A percentile compares a stretch with the other conserved stretches of the same genome.
phyloP scores from a whole-genome alignment of 2,329 filamentous ascomycete genomes.

The Xylariaceae sp. region DNA sequence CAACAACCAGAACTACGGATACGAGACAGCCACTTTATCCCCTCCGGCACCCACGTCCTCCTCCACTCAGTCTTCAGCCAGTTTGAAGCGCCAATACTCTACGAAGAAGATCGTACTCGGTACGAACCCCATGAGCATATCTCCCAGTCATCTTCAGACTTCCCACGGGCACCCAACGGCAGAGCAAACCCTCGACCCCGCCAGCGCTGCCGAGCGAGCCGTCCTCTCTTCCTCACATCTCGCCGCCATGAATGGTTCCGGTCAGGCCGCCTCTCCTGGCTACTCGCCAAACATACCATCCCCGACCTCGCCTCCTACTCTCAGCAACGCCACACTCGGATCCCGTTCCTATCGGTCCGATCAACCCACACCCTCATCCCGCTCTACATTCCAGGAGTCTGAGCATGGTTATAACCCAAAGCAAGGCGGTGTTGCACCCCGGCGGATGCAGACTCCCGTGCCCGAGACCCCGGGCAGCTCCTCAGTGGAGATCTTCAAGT shows the following conservation, averaged over 20 bases:
- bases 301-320: slow-evolving; percentile 62
- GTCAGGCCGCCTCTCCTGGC: slow-evolving; percentile 50
- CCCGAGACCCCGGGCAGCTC: slow-evolving; percentile 58
- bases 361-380: slow-evolving; percentile 50
- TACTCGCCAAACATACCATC: slow-evolving; percentile 67
- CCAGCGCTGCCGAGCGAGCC: slow-evolving; percentile 63
- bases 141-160: slow-evolving; percentile 68
- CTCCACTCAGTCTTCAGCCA: slow-evolving; percentile 47
- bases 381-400: slow-evolving; percentile 52
- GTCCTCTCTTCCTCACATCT: slow-evolving; percentile 66
- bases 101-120: slow-evolving; percentile 73
- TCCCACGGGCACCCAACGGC: slow-evolving; percentile 62
- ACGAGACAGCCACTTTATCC: slow-evolving; percentile 49
- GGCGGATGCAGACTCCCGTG: slow-evolving; percentile 58
- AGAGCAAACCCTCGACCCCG: slow-evolving; percentile 65
- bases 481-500: slow-evolving; percentile 96
- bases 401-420: slow-evolving; percentile 42
- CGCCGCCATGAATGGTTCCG: slow-evolving; percentile 63
- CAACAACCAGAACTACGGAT: slow-evolving; percentile 44
- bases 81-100: slow-evolving; percentile 67
- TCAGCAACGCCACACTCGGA: slow-evolving; percentile 50
- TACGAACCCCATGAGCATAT: slow-evolving; percentile 68
- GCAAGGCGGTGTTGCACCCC: slow-evolving; percentile 36
- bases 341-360: slow-evolving; percentile 59
- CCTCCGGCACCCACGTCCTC: slow-evolving; percentile 56